phyloP scores from a whole-genome alignment of 345 rosid species.

The Firmiana major region DNA sequence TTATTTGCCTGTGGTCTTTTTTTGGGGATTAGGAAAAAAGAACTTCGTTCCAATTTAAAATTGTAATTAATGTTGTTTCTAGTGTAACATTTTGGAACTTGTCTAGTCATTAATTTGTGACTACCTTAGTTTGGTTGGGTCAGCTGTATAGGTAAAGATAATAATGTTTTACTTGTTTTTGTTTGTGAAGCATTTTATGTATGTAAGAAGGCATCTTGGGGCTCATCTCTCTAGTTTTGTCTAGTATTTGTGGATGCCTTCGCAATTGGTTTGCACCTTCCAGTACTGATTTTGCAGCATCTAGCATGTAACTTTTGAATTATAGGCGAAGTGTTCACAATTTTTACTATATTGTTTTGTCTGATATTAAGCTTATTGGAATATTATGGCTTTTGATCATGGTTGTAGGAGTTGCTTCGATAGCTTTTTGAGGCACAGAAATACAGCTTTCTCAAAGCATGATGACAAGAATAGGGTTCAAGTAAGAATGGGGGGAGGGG shows the following conservation, averaged over 20 bases:
- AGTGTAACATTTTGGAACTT: neutral
- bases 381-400: neutral
- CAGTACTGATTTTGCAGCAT: neutral
- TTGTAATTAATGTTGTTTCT: neutral
- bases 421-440: neutral
- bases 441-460: neutral
- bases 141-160: neutral
- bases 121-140: neutral
- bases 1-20: neutral
- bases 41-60: neutral
- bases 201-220: neutral
- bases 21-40: neutral
- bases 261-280: neutral
- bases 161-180: neutral
- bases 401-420: neutral
- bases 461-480: neutral
- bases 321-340: neutral
- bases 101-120: neutral
- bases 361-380: neutral
- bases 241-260: neutral
- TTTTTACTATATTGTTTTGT: neutral
- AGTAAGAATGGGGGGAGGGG: neutral
- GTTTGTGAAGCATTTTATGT: neutral
- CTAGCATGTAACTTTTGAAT: neutral
- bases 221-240: neutral